Base-by-base conservation (phyloP, 495 filamentous ascomycete species). In the Penicillium verhagenii region DNA sequence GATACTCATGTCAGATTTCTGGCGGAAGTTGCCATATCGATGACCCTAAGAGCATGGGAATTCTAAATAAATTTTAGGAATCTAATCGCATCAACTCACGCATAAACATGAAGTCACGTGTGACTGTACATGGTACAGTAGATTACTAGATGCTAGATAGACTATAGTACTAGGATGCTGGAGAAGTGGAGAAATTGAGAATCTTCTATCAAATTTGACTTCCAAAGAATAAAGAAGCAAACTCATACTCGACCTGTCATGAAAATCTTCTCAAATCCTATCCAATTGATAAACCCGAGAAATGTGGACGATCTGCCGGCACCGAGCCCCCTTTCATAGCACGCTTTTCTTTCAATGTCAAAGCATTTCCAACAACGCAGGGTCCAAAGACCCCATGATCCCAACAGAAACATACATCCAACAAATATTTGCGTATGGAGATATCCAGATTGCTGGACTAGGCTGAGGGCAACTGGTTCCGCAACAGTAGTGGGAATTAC, bases 381-480 rank as follows among this genome's bases (percentile, higher is more conserved):
- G 4, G 81, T 56, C 70, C 72, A 77, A 66, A 83, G 65, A 47
- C 76, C 78, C 0, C 65, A 20, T n/a, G 82, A 78, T 1, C 77
- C 85, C 0, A 66, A 79, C 6, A 85, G 59, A 59, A 84, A 87
- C 77, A 85, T 79, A 52, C 81, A 75, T 0, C 79, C 84, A 0
- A 79, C 73, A 58, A 81, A 88, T 18, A 87, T 59, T 64, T 87
- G 84, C n/a, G 86, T 78, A 40, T 81, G 73, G 0, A 85, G 70
- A 58, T 86, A 88, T 69, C 67, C 10, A 60, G 71, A 25, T 33
- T 75, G n/a, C 37, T 76, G 14, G 75, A 71, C 50, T 73, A 92
- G 79, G 53, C 81, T 72, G 4, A 92, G 70, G 6, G 73, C 87
- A 54, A 91, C 86, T 0, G 85, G 80, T 60, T 92, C 88, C 45